Conservation (phyloP, 2,329 filamentous ascomycete species). For the Alternaria hordeiaustralica region DNA sequence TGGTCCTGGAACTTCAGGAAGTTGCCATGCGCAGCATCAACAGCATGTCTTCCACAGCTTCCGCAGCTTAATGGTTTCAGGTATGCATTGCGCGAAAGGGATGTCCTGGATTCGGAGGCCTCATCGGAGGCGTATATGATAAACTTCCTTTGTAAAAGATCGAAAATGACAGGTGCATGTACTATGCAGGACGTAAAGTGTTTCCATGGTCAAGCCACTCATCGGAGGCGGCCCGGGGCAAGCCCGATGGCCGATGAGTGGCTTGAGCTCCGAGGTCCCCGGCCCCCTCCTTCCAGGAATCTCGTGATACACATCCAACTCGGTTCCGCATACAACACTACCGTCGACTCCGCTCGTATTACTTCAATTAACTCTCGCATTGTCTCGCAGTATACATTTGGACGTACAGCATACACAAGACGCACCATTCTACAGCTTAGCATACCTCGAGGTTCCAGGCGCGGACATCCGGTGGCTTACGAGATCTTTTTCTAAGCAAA, state of each 20-base stretch:
- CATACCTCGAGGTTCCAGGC: neutral
- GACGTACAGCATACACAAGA: neutral
- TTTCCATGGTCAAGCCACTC: no score
- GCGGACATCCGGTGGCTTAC: conserved; percentile 9
- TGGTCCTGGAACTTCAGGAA: neutral
- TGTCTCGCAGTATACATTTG: neutral
- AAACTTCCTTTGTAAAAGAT: no score
- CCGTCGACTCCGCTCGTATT: neutral
- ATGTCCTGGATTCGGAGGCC: no score
- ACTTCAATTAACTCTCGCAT: neutral
- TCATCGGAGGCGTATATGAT: no score
- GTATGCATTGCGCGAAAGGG: neutral
- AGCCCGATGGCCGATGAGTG: no score
- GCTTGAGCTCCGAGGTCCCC: no score
- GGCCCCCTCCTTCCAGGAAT: no score
- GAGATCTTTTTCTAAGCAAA: conserved; percentile 10
- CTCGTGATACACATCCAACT: conserved; percentile 2
- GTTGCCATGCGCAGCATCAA: neutral
- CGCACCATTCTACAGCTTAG: neutral
- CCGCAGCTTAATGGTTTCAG: neutral
- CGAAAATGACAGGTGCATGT: no score
- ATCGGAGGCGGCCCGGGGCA: no score
- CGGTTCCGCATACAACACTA: conserved; percentile 11
- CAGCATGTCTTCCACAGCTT: neutral
- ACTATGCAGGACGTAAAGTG: no score